A percentile compares a stretch with the other conserved stretches of the same genome.
These are phyloP conservation scores for Aspergillus ochraceus DNA, from an alignment of 2,329 filamentous ascomycete species.

Conservation along the genomic window DNA sequence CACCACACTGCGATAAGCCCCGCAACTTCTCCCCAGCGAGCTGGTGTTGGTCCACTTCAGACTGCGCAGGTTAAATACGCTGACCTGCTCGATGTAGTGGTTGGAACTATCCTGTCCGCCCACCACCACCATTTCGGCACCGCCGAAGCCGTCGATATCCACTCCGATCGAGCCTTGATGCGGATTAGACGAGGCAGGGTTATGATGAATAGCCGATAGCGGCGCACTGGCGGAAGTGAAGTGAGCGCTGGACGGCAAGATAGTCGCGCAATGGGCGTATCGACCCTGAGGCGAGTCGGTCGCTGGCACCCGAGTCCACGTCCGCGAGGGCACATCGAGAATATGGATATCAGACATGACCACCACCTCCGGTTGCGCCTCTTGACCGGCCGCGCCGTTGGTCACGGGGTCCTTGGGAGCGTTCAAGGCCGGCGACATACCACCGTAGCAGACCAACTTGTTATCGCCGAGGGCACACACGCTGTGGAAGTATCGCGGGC, in stretches of 20 bases:
- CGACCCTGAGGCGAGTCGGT: conserved; percentile 85
- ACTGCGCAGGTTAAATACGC: conserved; percentile 93
- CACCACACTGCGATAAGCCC: conserved; percentile 93
- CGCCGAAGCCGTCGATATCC: conserved; percentile 84
- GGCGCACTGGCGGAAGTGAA: conserved; percentile 85
- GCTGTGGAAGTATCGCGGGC: conserved; percentile 94
- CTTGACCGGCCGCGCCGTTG: conserved; percentile 45
- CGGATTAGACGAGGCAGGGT: conserved; percentile 75
- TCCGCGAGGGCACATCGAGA: conserved; percentile 78
- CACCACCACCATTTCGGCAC: conserved; percentile 95
- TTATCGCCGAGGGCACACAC: conserved; percentile 91
- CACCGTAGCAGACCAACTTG: conserved; percentile 96
- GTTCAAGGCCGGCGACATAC: conserved; percentile 80
- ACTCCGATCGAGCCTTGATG: conserved; percentile 88
- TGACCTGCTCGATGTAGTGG: conserved; percentile 98
- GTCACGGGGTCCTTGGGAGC: conserved; percentile 45
- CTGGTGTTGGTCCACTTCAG: conserved; percentile 94
- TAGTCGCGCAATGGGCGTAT: conserved; percentile 94
- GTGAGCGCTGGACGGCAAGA: conserved; percentile 81
- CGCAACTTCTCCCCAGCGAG: conserved; percentile 84
- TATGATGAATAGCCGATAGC: conserved; percentile 84
- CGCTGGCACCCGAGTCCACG: conserved; percentile 81
- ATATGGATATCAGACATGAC: conserved; percentile 99
- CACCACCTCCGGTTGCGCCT: conserved; percentile 79
- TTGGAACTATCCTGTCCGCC: conserved; percentile 97